Conservation (phyloP, 1,284 basidiomycete species). For the Fomitopsis pinicola region DNA sequence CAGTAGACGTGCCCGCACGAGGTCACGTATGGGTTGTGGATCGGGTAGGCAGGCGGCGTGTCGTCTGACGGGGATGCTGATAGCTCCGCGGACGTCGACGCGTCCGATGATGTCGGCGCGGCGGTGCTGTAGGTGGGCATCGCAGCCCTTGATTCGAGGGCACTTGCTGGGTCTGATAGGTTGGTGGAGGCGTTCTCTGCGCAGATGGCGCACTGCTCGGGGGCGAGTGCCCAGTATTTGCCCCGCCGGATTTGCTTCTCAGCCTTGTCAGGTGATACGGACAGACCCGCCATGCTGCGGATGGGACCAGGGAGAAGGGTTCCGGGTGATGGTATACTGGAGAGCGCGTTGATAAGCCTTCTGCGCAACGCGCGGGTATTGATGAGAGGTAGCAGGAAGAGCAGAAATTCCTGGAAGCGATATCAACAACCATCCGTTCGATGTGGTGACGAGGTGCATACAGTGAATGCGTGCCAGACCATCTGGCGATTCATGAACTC, state of each 20-base stretch:
- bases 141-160: constrained; percentile 38
- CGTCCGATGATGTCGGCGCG: not conserved
- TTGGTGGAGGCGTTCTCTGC: constrained; percentile 67
- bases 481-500: constrained; percentile 99
- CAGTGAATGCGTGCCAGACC: constrained; percentile 98
- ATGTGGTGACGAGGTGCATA: constrained; percentile 33
- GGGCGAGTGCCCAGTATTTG: constrained; percentile 59
- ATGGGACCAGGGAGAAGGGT: constrained; percentile 32
- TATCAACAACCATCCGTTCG: not conserved
- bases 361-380: constrained; percentile 62
- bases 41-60: constrained; percentile 53
- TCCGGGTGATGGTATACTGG: constrained; percentile 28
- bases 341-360: constrained; percentile 40
- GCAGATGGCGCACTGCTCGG: constrained; percentile 77
- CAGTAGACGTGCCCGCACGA: constrained; percentile 84
- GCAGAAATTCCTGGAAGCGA: constrained; percentile 81
- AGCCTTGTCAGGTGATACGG: constrained; percentile 21
- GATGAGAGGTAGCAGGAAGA: constrained; percentile 89
- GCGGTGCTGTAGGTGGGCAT: constrained; percentile 14
- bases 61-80: constrained; percentile 13
- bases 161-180: constrained; percentile 46
- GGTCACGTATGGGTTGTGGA: constrained; percentile 69
- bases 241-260: constrained; percentile 31
- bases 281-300: constrained; percentile 13
- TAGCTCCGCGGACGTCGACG: constrained; percentile 1